phyloP scores from a whole-genome alignment of 306 rosid genomes.

The Cotoneaster glaucophyllus region DNA sequence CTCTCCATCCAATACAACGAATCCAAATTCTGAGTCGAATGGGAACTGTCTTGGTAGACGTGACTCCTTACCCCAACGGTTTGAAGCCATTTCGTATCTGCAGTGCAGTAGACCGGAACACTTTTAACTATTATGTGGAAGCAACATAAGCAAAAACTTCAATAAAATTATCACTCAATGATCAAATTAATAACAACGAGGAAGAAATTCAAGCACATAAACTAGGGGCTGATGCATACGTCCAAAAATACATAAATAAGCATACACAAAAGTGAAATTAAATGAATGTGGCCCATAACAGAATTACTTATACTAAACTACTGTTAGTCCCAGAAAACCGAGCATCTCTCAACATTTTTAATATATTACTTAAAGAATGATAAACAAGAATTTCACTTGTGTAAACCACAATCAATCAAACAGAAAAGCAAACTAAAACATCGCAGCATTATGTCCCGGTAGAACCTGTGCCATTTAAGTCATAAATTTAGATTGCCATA shows the following conservation, averaged over 20 bases:
- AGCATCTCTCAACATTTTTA: not conserved
- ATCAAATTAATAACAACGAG: not conserved
- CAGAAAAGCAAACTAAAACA: not conserved
- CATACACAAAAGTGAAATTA: not conserved
- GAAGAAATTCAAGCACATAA: not conserved
- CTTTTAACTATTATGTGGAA: constrained; percentile 5
- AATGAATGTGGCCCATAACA: not conserved
- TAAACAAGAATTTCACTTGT: not conserved
- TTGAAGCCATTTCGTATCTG: constrained; percentile 71
- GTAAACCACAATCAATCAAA: not conserved
- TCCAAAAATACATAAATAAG: not conserved
- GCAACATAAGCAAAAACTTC: constrained; percentile 5
- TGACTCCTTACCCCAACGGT: constrained; percentile 61
- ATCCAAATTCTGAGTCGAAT: constrained; percentile 40
- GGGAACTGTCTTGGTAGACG: constrained; percentile 54
- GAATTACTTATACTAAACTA: not conserved
- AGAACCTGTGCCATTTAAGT: not conserved
- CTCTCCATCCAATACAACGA: constrained; percentile 56
- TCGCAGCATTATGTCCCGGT: not conserved
- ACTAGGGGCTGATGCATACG: not conserved
- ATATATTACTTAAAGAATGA: not conserved
- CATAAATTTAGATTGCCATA: not conserved
- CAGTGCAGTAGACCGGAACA: constrained; percentile 6
- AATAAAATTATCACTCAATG: constrained; percentile 1
- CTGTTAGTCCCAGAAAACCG: not conserved